Percentiles rank a stretch among this genome's conserved stretches.
These are phyloP conservation scores for Platanus orientalis DNA, from an alignment of 164 flowering plant species.

Conservation along the genomic window DNA sequence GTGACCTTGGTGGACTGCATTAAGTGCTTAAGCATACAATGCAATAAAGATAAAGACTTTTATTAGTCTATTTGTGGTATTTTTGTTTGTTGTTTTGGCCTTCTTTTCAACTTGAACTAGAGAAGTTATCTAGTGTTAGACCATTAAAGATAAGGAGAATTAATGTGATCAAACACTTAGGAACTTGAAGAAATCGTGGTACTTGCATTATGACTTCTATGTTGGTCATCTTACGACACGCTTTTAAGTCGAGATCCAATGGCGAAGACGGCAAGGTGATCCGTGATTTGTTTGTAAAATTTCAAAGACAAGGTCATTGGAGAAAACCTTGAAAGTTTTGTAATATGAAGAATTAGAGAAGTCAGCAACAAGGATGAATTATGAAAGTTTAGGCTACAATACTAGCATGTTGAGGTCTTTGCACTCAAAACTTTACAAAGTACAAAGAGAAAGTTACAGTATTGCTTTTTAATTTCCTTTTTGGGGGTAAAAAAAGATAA, in stretches of 20 bases:
- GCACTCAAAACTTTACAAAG: too few relatives aligned
- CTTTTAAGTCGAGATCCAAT: too few relatives aligned
- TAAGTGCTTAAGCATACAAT: constrained; percentile 10
- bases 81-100: not conserved
- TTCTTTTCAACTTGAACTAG: not conserved
- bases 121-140: not conserved
- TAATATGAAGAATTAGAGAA: too few relatives aligned
- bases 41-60: constrained; percentile 2
- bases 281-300: constrained; percentile 2
- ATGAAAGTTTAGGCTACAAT: not conserved
- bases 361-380: too few relatives aligned
- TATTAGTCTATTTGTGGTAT: not conserved
- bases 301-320: not conserved
- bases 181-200: not conserved
- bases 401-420: too few relatives aligned
- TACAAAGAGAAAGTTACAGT: too few relatives aligned
- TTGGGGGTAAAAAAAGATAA: too few relatives aligned
- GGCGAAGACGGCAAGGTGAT: too few relatives aligned
- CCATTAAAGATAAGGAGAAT: not conserved
- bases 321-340: not conserved
- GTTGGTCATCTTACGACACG: too few relatives aligned
- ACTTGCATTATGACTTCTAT: too few relatives aligned
- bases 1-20: constrained; percentile 28
- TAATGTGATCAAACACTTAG: not conserved
- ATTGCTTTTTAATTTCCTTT: too few relatives aligned